Evolutionary conservation across 495 filamentous ascomycete genomes (phyloP).

Genomic region (Parmelia sp.): DNA sequence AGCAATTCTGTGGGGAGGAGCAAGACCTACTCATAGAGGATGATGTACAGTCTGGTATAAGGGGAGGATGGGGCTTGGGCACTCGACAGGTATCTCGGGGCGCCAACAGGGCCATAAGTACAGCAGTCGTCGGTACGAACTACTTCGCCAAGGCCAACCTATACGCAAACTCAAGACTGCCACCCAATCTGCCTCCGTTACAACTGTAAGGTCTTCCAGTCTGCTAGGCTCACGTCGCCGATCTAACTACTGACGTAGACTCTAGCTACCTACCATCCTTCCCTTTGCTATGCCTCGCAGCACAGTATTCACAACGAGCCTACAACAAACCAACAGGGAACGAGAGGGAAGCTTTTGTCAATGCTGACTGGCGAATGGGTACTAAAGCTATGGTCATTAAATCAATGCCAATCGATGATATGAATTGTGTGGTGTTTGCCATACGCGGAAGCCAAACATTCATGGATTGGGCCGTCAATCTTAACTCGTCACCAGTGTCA

Average conservation of each 20-base stretch:
- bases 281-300: conserved; percentile 65
- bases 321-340: conserved; percentile 56
- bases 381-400: conserved; percentile 84
- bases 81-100: conserved; percentile 20
- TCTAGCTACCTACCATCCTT: conserved; percentile 55
- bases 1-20: conserved; percentile 57
- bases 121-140: conserved; percentile 40
- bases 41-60: conserved; percentile 27
- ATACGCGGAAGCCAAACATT: conserved; percentile 73
- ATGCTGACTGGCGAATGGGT: conserved; percentile 61
- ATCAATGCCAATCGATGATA: conserved; percentile 64
- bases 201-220: conserved; percentile 48
- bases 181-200: conserved; percentile 55
- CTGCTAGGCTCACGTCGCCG: neutral
- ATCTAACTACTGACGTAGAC: conserved; percentile 30
- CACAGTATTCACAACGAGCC: conserved; percentile 61
- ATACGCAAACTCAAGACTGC: conserved; percentile 73
- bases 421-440: conserved; percentile 71
- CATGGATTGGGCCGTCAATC: conserved; percentile 79
- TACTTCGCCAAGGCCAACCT: conserved; percentile 72
- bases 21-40: conserved; percentile 44
- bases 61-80: conserved; percentile 27
- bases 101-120: conserved; percentile 31
- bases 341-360: conserved; percentile 58
- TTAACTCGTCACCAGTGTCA: conserved; percentile 55